Evolutionary conservation across 1,139 yeast genomes (phyloP).

Genomic region (Geotrichum fermentans): DNA sequence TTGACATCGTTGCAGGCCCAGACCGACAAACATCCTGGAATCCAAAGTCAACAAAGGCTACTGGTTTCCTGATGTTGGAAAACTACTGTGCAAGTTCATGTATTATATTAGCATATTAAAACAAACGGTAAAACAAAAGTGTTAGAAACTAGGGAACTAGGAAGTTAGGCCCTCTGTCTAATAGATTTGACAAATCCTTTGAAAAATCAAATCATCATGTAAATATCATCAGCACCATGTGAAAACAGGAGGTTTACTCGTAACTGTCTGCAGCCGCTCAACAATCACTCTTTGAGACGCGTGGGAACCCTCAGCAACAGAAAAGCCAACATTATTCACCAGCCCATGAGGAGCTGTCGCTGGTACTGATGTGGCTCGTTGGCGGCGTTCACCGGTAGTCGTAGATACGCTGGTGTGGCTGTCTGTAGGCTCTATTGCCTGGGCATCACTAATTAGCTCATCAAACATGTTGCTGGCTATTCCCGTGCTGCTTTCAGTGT

Average conservation of each 20-base stretch:
- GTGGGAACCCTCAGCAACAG: slow-evolving; percentile 33
- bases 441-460: slow-evolving; percentile 13
- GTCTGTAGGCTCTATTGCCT: background rate
- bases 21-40: too few species aligned
- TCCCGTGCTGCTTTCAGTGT: background rate
- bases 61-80: too few species aligned
- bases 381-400: background rate
- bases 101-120: too few species aligned
- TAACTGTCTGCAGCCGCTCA: slow-evolving; percentile 57
- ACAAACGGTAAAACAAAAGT: too few species aligned
- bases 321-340: slow-evolving; percentile 31
- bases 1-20: too few species aligned
- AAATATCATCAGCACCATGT: slow-evolving; percentile 53
- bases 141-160: too few species aligned
- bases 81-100: too few species aligned
- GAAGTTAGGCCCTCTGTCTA: too few species aligned
- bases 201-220: background rate
- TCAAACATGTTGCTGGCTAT: slow-evolving; percentile 8
- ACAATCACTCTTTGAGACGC: slow-evolving; percentile 47
- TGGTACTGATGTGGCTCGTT: background rate
- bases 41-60: too few species aligned
- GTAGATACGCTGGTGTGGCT: background rate
- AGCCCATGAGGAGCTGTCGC: background rate
- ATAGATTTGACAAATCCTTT: too few species aligned
- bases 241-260: slow-evolving; percentile 58